These are phyloP conservation scores for Omphalotus olearius DNA, from an alignment of 1,284 basidiomycete species.

Conservation along the genomic window DNA sequence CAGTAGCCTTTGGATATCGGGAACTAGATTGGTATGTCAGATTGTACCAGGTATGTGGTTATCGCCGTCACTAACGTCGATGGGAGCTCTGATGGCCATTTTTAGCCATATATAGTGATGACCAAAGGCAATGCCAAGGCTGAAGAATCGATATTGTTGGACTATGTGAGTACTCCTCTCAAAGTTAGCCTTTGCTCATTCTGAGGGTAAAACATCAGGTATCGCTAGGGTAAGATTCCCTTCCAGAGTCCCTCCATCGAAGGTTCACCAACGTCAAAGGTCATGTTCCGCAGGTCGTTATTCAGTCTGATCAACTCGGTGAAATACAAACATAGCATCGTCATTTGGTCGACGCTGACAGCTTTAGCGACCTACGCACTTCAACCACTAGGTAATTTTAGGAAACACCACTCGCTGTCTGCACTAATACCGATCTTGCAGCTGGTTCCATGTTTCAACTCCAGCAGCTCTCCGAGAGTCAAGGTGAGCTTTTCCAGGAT, in stretches of 20 bases:
- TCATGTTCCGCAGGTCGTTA: slow-evolving; percentile 26
- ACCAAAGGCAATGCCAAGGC: slow-evolving; percentile 46
- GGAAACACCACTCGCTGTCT: neutral
- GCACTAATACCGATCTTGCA: slow-evolving; percentile 14
- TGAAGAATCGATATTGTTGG: slow-evolving; percentile 52
- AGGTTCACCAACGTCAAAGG: slow-evolving; percentile 1
- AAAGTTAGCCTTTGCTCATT: neutral
- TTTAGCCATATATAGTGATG: slow-evolving; percentile 53
- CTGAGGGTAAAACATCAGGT: slow-evolving; percentile 27
- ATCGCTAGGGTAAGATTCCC: slow-evolving; percentile 33
- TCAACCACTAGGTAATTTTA: slow-evolving; percentile 42
- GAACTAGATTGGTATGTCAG: slow-evolving; percentile 45
- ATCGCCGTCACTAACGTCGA: slow-evolving; percentile 7
- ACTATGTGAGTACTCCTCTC: slow-evolving; percentile 44
- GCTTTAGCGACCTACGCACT: slow-evolving; percentile 38
- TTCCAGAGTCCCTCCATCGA: neutral
- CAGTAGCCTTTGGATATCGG: slow-evolving; percentile 37
- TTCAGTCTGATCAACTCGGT: slow-evolving; percentile 32
- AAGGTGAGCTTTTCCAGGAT: slow-evolving; percentile 25
- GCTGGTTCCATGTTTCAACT: slow-evolving; percentile 56
- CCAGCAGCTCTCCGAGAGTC: slow-evolving; percentile 30
- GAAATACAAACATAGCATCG: slow-evolving; percentile 45
- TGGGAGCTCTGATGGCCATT: slow-evolving; percentile 9
- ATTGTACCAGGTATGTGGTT: slow-evolving; percentile 41
- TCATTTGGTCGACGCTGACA: slow-evolving; percentile 44